Percentiles rank a stretch among this genome's conserved stretches.
These are phyloP conservation scores for Chalciporus sphaerocephalus DNA, from an alignment of 768 basidiomycete genomes.

Conservation along the genomic window DNA sequence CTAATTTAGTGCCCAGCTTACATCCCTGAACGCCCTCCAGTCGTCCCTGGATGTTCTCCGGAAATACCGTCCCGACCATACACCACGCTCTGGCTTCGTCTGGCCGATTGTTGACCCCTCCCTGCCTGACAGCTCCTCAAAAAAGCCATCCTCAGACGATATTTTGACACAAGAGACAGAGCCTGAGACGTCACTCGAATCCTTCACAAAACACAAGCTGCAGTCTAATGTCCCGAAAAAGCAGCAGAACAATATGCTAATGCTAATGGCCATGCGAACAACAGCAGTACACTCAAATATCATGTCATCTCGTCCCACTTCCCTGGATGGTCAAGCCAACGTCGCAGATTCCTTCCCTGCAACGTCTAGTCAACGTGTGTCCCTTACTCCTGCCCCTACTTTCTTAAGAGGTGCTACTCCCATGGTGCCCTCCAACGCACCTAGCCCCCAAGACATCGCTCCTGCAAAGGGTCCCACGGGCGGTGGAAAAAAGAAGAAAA, in stretches of 20 bases:
- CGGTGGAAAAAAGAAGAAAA: constrained; percentile 69
- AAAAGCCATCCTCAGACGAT: constrained; percentile 36
- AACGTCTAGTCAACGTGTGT: constrained; percentile 27
- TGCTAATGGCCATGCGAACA: constrained; percentile 75
- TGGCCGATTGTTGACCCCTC: constrained; percentile 76
- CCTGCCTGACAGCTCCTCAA: constrained; percentile 36
- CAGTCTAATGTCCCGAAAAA: constrained; percentile 41
- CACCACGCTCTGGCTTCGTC: constrained; percentile 75
- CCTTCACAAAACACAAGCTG: constrained; percentile 21
- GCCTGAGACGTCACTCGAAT: constrained; percentile 17
- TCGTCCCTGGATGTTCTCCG: constrained; percentile 72
- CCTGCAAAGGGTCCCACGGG: constrained; percentile 45
- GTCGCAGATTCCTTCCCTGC: constrained; percentile 25
- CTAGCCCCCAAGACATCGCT: constrained; percentile 43
- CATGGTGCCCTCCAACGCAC: constrained; percentile 30
- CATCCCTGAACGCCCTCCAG: constrained; percentile 67
- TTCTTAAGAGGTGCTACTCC: constrained; percentile 28
- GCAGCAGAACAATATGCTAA: constrained; percentile 62
- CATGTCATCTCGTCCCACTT: constrained; percentile 40
- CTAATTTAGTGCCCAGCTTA: constrained; percentile 42
- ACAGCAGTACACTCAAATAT: constrained; percentile 67
- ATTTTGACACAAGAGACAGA: constrained; percentile 19
- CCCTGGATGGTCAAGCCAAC: constrained; percentile 25
- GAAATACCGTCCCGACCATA: constrained; percentile 73
- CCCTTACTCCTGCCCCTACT: constrained; percentile 36